Evolutionary conservation across 1,139 yeast genomes (phyloP).

Genomic region (Tardiomyces depauwii): DNA sequence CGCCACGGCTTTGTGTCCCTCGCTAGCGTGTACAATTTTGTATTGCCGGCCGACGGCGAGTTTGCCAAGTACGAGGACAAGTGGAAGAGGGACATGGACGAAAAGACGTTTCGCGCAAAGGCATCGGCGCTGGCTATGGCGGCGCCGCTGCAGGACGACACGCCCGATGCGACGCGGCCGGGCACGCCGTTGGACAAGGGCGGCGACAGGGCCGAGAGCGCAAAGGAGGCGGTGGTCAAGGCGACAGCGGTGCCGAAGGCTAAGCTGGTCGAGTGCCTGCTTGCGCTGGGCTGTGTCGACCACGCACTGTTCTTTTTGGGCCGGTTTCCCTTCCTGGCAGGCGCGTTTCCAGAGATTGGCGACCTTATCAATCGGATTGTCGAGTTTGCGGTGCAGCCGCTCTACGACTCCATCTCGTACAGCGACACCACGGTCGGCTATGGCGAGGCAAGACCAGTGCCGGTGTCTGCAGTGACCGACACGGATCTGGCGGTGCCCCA

Average conservation of each 20-base stretch:
- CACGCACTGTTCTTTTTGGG: constrained; percentile 53
- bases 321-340: constrained; percentile 52
- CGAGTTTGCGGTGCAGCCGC: constrained; percentile 40
- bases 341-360: constrained; percentile 42
- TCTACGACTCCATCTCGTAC: constrained; percentile 23
- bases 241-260: constrained; percentile 20
- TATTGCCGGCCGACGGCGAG: constrained; percentile 3
- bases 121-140: constrained; percentile 11
- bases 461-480: constrained; percentile 9
- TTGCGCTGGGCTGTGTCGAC: constrained; percentile 53
- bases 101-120: not conserved
- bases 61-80: constrained; percentile 1
- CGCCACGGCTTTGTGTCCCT: constrained; percentile 3
- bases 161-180: constrained; percentile 29
- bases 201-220: constrained; percentile 5
- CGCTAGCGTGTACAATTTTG: constrained; percentile 3
- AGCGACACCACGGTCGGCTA: constrained; percentile 2
- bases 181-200: constrained; percentile 8
- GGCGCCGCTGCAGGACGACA: constrained; percentile 21
- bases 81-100: constrained; percentile 1
- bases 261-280: constrained; percentile 40
- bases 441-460: constrained; percentile 7
- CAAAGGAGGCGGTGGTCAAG: constrained; percentile 5
- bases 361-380: constrained; percentile 40
- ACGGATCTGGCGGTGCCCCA: constrained; percentile 8